Conservation (phyloP, 2,329 filamentous ascomycete species). For the Dichotomopilus funicola region DNA sequence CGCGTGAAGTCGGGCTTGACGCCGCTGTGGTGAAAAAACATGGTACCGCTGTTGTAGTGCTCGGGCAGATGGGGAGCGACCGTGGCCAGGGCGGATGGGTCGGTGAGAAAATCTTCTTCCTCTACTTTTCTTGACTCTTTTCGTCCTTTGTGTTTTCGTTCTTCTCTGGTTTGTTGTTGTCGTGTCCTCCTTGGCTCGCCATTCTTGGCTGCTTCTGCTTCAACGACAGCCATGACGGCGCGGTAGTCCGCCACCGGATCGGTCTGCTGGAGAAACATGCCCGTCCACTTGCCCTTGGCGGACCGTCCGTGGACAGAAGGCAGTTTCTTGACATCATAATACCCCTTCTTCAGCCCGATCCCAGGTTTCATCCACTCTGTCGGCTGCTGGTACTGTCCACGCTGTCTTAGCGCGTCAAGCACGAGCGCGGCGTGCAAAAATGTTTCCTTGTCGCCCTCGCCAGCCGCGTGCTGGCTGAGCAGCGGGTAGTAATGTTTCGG, state of each 20-base stretch:
- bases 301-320: constrained; percentile 9
- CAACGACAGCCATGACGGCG: constrained; percentile 15
- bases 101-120: constrained; percentile 7
- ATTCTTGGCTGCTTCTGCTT: constrained; percentile 9
- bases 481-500: constrained; percentile 45
- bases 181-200: neutral
- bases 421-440: constrained; percentile 40
- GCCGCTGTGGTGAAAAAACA: constrained; percentile 35
- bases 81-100: constrained; percentile 9
- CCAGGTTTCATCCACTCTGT: constrained; percentile 12
- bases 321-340: constrained; percentile 3
- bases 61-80: constrained; percentile 4
- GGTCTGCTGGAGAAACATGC: constrained; percentile 19
- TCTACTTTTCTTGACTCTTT: too few relatives aligned
- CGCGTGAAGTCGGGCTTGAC: constrained; percentile 31
- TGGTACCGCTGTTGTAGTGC: constrained; percentile 17
- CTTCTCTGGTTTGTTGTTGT: neutral
- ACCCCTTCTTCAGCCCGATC: constrained; percentile 14
- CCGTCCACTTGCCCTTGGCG: constrained; percentile 7
- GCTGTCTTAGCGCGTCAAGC: constrained; percentile 34
- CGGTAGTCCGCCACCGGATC: constrained; percentile 19
- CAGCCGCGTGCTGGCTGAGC: constrained; percentile 36
- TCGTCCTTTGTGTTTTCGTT: neutral
- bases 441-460: constrained; percentile 44
- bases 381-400: constrained; percentile 3